Evolutionary conservation across 306 rosid species (phyloP), one percentile per base, ranked within the genome.

Genomic region (Prunus mongolica): DNA sequence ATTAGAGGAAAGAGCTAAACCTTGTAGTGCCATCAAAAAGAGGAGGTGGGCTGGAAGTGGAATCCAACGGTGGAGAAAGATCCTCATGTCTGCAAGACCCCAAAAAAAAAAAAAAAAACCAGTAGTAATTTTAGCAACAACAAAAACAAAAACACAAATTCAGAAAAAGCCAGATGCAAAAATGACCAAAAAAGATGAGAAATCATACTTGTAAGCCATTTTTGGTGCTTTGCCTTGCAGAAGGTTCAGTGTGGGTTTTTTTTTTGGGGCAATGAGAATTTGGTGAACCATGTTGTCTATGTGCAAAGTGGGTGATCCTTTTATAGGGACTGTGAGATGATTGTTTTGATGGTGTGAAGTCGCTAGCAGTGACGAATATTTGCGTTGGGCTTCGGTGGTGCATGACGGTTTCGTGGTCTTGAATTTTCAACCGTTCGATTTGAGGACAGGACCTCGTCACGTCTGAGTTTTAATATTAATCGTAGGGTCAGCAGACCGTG

Each of bases 1-100:
- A 20, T 16, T 3, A 24, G 41, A 76, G 45, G 27, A 61, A 44
- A 55, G 52, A 65, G 54, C 2, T 18, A 30, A 79, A 93, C 96
- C 98, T 89, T 69, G 91, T 88, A 44, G 98, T 89, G 80, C 97
- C 98, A 65, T 93, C 96, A 61, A 93, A 93, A 34, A 93, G 74
- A 71, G 96, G 81, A 52, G 96, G 98, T 49, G 80, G 96, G 10
- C 76, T 79, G 52, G 98, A 82, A 18, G 83, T 75, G 79, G 92
- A 84, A 67, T 86, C 86, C 77, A 93, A 57, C 0, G 86, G 18
- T 0, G 93, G 80, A 44, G 96, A 90, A 71, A 49, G 84, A 71
- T 61, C 78, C 38, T 69, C 87, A 41, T 65, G 71, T 32, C 91
- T 89, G 19, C 28, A 74, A 12, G 62, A 76, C 25, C n/a, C 54